Evolutionary conservation across 2,329 filamentous ascomycete genomes (phyloP).

Genomic region (Hypoxylon sp.): DNA sequence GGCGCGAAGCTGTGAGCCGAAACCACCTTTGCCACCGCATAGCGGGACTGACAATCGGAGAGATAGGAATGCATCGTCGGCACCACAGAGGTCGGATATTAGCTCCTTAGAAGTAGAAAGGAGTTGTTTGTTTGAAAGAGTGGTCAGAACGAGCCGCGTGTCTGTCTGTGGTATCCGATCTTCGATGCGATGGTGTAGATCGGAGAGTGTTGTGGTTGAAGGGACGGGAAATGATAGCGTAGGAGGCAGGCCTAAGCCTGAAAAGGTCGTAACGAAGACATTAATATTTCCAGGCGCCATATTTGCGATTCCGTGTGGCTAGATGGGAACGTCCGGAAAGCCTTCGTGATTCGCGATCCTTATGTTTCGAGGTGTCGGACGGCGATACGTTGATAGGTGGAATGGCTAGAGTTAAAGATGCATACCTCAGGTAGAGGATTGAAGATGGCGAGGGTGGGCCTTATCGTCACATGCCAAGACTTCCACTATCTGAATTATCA

Average conservation of each 20-base stretch:
- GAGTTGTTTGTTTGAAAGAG: constrained; percentile 81
- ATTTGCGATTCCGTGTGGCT: constrained; percentile 36
- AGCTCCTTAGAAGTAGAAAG: constrained; percentile 65
- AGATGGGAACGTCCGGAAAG: constrained; percentile 9
- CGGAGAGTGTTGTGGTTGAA: constrained; percentile 73
- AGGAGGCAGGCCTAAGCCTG: constrained; percentile 85
- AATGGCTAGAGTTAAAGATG: constrained; percentile 3
- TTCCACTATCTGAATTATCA: constrained; percentile 17
- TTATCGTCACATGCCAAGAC: constrained; percentile 27
- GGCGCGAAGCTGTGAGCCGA: constrained; percentile 95
- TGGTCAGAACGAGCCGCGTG: constrained; percentile 82
- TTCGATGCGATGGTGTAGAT: constrained; percentile 75
- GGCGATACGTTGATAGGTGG: constrained; percentile 6
- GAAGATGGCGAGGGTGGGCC: constrained; percentile 18
- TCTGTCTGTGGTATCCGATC: constrained; percentile 71
- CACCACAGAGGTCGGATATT: constrained; percentile 72
- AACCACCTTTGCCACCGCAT: constrained; percentile 96
- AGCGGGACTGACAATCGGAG: constrained; percentile 84
- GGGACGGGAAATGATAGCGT: constrained; percentile 84
- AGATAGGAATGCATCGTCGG: constrained; percentile 79
- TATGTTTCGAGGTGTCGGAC: not conserved
- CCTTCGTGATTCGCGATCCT: not conserved
- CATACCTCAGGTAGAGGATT: constrained; percentile 18
- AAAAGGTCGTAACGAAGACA: constrained; percentile 86
- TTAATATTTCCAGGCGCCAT: constrained; percentile 78